Evolutionary conservation across 768 basidiomycete genomes (phyloP), one percentile per base, ranked within the genome.

Genomic region (Kwoniella shandongensis): DNA sequence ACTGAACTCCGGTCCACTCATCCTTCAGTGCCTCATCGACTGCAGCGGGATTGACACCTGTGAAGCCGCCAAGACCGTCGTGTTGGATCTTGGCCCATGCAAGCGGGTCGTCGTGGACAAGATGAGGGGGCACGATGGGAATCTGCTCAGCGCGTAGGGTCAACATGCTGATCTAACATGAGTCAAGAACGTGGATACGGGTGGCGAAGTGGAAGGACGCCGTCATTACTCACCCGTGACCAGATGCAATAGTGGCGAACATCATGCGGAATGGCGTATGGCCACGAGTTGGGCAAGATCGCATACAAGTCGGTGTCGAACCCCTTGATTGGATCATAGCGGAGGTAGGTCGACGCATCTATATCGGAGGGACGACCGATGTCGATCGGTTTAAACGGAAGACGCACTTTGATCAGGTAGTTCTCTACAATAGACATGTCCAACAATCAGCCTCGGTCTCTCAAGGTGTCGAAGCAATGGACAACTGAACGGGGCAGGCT

Each of bases 221-320:
- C n/a, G n/a, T 11, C 3, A 17, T 29, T n/a, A 60, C 72, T 56
- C 51, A 76, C 75, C 54, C 62, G 65, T 36, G 66, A 73, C 75
- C 75, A 76, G 2, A 76, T 65, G 44, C 68, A 65, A 55, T 59
- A 71, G 42, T 76, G 75, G 38, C 65, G 57, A 0, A 72, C 71
- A 2, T 67, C 75, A 40, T 65, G 56, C 1, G 75, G 75, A 15
- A 67, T 52, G 35, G 65, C 69, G 56, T 76, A 76, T 5, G 75
- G 75, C 75, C 75, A 76, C 54, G 74, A 73, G 44, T 76, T 76
- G 7, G 66, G 62, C 23, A 76, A 54, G 2, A 73, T 64, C 1
- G 72, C 72, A 46, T 67, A 73, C 26, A 62, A 58, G 10, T 58
- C 55, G 3, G 26, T 17, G 39, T 76, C 72, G 1, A 73, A 49